Evolutionary conservation across 805 yeast species (phyloP).

Genomic region (Lipomyces starkeyi): DNA sequence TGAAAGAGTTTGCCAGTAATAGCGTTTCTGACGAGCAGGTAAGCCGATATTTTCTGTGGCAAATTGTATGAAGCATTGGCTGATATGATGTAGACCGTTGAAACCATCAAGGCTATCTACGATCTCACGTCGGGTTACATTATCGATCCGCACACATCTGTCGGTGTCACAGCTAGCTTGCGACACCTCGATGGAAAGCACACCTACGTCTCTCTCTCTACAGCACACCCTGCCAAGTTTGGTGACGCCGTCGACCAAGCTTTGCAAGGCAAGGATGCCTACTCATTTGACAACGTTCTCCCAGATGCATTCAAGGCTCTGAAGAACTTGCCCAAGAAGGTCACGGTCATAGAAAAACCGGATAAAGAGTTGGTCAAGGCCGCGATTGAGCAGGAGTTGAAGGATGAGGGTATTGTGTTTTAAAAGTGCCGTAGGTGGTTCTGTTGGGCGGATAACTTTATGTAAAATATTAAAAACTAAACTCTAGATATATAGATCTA

Average conservation of each 20-base stretch:
- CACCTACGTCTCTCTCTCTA: slow-evolving; percentile 77
- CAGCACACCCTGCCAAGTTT: slow-evolving; percentile 99
- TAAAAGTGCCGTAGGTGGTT: not conserved
- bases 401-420: slow-evolving; percentile 49
- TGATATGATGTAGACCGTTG: slow-evolving; percentile 61
- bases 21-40: slow-evolving; percentile 67
- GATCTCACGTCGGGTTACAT: slow-evolving; percentile 64
- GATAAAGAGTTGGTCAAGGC: slow-evolving; percentile 75
- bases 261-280: slow-evolving; percentile 65
- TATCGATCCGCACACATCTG: slow-evolving; percentile 95
- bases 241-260: slow-evolving; percentile 94
- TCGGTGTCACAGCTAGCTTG: slow-evolving; percentile 83
- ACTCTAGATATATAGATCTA: not conserved
- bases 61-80: not conserved
- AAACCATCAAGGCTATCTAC: slow-evolving; percentile 76
- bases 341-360: slow-evolving; percentile 70
- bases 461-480: not conserved
- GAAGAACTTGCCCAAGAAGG: slow-evolving; percentile 72
- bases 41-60: not conserved
- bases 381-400: slow-evolving; percentile 74
- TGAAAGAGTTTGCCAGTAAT: slow-evolving; percentile 73
- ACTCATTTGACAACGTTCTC: slow-evolving; percentile 88
- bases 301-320: slow-evolving; percentile 85
- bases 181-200: slow-evolving; percentile 58
- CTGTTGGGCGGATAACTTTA: not conserved